Evolutionary conservation across 352 stramenopile species (phyloP).

Genomic region (Thraustotheca clavata): DNA sequence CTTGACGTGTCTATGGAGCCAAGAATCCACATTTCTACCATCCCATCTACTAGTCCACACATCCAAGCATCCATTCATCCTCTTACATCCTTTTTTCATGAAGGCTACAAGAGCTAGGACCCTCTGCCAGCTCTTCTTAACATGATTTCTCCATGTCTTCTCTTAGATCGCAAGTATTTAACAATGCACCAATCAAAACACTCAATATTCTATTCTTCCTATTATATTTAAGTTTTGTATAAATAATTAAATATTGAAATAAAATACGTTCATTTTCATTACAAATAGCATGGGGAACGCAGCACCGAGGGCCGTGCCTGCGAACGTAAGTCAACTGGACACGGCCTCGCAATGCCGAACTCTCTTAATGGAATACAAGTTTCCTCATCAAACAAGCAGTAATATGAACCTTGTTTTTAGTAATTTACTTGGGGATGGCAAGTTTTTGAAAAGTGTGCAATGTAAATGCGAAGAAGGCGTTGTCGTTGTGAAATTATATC

Average conservation of each 20-base stretch:
- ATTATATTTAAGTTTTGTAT: neutral
- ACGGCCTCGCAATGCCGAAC: constrained; percentile 80
- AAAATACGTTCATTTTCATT: neutral
- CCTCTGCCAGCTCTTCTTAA: too few relatives aligned
- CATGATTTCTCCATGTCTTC: neutral
- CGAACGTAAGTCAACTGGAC: constrained; percentile 49
- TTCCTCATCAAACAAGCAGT: constrained; percentile 33
- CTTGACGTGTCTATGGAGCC: too few relatives aligned
- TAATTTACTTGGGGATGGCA: constrained; percentile 78
- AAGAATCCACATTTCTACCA: too few relatives aligned
- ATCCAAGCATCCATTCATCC: too few relatives aligned
- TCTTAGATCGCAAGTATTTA: neutral
- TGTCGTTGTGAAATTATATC: constrained; percentile 80
- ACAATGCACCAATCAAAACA: neutral
- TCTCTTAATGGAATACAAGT: constrained; percentile 76
- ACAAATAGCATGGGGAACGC: constrained; percentile 68
- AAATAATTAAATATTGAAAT: neutral
- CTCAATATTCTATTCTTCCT: neutral
- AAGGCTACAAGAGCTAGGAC: too few relatives aligned
- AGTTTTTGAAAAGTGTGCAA: constrained; percentile 85
- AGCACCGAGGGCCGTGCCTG: constrained; percentile 64
- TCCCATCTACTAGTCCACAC: too few relatives aligned
- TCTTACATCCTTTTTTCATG: too few relatives aligned
- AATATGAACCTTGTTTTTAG: constrained; percentile 83
- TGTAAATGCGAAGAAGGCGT: constrained; percentile 82